Percentiles rank a stretch among this genome's conserved stretches.
phyloP scores from a whole-genome alignment of 208 protist genomes.

The Leishmania turanica region DNA sequence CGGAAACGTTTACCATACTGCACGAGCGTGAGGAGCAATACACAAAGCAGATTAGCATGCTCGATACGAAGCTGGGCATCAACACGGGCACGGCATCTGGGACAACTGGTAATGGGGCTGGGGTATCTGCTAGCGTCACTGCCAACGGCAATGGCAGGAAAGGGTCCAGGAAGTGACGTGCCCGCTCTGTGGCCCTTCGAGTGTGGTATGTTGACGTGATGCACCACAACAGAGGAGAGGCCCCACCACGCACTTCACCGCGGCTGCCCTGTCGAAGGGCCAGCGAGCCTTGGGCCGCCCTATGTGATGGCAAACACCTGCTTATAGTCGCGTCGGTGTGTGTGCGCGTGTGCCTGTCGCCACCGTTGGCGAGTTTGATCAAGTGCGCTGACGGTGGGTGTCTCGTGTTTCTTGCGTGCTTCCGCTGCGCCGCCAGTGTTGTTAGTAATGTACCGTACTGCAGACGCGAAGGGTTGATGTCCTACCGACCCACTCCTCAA shows the following conservation, averaged over 20 bases:
- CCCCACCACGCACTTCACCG: neutral
- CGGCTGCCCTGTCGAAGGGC: neutral
- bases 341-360: neutral
- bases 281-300: neutral
- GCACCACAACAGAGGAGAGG: neutral
- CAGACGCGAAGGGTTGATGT: neutral
- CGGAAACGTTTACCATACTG: constrained; percentile 30
- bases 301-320: neutral
- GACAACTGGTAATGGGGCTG: neutral
- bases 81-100: constrained; percentile 11
- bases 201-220: neutral
- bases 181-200: neutral
- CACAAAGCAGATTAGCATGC: constrained; percentile 33
- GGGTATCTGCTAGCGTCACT: neutral
- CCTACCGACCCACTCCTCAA: neutral
- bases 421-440: neutral
- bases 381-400: neutral
- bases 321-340: neutral
- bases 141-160: constrained; percentile 6
- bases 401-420: neutral
- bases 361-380: neutral
- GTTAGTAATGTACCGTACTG: neutral
- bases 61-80: constrained; percentile 48
- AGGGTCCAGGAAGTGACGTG: constrained; percentile 3
- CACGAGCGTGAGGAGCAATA: constrained; percentile 26